phyloP scores from a whole-genome alignment of 2,329 filamentous ascomycete species.

The Fusarium luffae region DNA sequence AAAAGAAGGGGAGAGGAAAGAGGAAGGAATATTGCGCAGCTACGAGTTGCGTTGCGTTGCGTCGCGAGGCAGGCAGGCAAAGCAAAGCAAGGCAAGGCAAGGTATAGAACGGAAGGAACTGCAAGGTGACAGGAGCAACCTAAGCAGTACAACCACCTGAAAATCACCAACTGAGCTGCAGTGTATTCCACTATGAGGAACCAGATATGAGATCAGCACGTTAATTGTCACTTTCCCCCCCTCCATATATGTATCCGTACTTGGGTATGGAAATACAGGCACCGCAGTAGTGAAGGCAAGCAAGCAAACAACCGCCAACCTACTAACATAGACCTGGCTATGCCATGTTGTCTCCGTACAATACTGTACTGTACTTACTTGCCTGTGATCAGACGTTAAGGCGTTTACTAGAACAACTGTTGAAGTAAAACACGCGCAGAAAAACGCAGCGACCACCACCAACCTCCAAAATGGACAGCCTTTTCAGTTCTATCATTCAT shows the following conservation, averaged over 20 bases:
- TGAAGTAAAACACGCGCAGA: constrained; percentile 9
- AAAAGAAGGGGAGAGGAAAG: constrained; percentile 34
- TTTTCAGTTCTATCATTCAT: constrained; percentile 27
- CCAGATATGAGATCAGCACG: constrained; percentile 41
- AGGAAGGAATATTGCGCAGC: constrained; percentile 23
- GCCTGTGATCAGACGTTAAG: constrained; percentile 18
- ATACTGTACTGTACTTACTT: neutral
- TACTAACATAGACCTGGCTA: neutral
- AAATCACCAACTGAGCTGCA: constrained; percentile 30
- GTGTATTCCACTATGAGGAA: constrained; percentile 16
- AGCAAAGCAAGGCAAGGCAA: constrained; percentile 1
- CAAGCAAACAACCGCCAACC: neutral
- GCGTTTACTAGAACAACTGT: neutral
- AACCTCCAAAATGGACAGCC: constrained; percentile 19
- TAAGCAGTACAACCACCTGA: constrained; percentile 30
- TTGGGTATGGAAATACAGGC: neutral
- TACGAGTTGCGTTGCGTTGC: constrained; percentile 4
- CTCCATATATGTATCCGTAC: neutral
- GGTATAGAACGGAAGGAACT: constrained; percentile 17
- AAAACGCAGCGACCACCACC: constrained; percentile 8
- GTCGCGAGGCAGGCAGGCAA: constrained; percentile 3
- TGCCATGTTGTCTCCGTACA: neutral
- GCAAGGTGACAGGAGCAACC: constrained; percentile 3
- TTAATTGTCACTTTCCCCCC: constrained; percentile 12
- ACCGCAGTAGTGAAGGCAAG: neutral